These are phyloP conservation scores for Globisporangium splendens DNA, from an alignment of 352 stramenopile genomes.

Conservation along the genomic window DNA sequence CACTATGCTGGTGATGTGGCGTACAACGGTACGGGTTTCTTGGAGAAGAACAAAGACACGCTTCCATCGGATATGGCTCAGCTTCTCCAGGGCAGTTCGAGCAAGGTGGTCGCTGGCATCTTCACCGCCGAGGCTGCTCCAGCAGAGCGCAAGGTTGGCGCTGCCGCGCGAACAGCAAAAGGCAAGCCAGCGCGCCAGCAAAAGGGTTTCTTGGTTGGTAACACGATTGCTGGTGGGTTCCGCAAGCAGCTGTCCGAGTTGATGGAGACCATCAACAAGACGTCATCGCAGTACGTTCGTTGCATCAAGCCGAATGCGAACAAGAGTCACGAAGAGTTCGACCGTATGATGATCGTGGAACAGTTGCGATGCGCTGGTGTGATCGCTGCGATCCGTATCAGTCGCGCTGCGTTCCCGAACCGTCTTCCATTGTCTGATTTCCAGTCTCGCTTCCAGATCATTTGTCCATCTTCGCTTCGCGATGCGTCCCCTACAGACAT, in stretches of 20 bases:
- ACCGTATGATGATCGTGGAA: constrained; percentile 70
- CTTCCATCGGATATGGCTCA: constrained; percentile 90
- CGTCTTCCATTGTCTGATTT: no score
- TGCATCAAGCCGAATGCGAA: constrained; percentile 84
- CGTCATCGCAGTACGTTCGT: constrained; percentile 74
- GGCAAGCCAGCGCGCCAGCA: constrained; percentile 10
- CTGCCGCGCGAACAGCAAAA: constrained; percentile 10
- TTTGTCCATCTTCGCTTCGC: constrained; percentile 78
- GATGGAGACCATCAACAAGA: constrained; percentile 72
- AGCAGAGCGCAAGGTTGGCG: no score
- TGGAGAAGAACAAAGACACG: constrained; percentile 94
- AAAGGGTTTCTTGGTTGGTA: constrained; percentile 22
- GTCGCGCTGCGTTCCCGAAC: constrained; percentile 72
- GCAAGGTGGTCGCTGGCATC: constrained; percentile 47
- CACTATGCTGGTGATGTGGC: no score
- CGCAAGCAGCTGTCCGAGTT: constrained; percentile 65
- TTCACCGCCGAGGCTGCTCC: constrained; percentile 44
- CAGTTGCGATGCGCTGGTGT: constrained; percentile 82
- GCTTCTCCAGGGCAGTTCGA: constrained; percentile 59
- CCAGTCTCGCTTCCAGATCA: constrained; percentile 68
- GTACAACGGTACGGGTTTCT: constrained; percentile 89
- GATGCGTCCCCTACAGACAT: no score
- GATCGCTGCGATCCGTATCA: constrained; percentile 75
- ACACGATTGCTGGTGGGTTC: constrained; percentile 76
- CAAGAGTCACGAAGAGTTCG: constrained; percentile 60